phyloP scores from a whole-genome alignment of 2,329 filamentous ascomycete species.

The Trichoderma oligosporum region DNA sequence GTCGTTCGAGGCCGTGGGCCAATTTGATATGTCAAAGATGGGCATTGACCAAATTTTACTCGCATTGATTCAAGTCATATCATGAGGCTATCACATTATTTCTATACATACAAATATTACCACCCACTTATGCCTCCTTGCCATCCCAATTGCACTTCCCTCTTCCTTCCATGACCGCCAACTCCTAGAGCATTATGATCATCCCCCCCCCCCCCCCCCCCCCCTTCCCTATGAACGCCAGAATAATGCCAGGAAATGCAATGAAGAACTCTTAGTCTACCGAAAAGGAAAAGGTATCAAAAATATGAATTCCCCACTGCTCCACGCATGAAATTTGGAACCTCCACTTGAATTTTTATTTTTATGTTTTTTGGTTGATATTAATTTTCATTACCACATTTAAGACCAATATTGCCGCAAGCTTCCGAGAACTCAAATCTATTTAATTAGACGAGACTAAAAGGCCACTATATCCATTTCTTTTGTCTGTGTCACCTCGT shows the following conservation, averaged over 20 bases:
- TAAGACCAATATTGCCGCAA: not conserved
- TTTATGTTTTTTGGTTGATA: too few species aligned
- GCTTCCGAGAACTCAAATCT: not conserved
- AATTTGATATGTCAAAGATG: too few species aligned
- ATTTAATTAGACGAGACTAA: not conserved
- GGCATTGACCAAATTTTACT: not conserved
- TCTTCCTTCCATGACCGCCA: constrained; percentile 1
- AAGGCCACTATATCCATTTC: too few species aligned
- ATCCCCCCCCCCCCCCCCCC: not conserved
- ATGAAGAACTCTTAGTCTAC: not conserved
- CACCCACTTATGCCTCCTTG: not conserved
- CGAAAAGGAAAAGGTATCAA: constrained; percentile 11
- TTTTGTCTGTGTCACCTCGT: too few species aligned
- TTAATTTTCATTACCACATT: not conserved
- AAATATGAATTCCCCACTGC: not conserved
- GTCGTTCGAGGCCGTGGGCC: too few species aligned
- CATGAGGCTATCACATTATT: not conserved
- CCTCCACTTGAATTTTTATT: not conserved
- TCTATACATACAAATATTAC: constrained; percentile 14
- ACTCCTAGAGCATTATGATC: constrained; percentile 8
- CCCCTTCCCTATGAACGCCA: constrained; percentile 3
- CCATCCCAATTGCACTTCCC: not conserved
- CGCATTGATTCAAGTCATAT: not conserved
- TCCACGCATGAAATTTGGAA: not conserved
- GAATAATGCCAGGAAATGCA: constrained; percentile 3